phyloP scores from a whole-genome alignment of 495 filamentous ascomycete genomes.

The Tuber aestivum region DNA sequence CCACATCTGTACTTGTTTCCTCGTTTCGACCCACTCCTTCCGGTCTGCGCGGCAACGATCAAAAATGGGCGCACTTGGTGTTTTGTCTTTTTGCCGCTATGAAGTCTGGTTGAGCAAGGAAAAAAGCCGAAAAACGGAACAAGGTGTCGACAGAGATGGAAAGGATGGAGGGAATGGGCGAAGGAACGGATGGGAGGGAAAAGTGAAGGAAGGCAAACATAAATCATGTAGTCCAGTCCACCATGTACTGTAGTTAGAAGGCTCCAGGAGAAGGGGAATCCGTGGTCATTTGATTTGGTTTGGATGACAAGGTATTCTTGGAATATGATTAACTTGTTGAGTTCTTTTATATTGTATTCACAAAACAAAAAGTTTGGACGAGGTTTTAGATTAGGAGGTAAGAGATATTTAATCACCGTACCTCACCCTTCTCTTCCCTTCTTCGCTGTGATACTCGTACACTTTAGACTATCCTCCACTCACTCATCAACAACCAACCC shows the following conservation, averaged over 20 bases:
- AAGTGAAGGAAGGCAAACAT: conserved; percentile 27
- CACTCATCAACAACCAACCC: background rate
- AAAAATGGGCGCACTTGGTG: background rate
- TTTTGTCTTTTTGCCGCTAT: background rate
- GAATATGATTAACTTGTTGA: background rate
- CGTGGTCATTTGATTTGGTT: background rate
- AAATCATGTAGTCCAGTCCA: conserved; percentile 27
- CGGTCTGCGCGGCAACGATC: background rate
- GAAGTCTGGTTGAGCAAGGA: background rate
- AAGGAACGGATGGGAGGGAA: conserved; percentile 29
- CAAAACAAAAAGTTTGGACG: background rate
- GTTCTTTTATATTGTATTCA: background rate
- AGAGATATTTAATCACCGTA: background rate
- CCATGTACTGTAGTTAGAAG: background rate
- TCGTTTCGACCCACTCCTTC: background rate
- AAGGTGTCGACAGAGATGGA: conserved; percentile 3
- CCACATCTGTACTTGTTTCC: background rate
- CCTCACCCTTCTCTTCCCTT: background rate
- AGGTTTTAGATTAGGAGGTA: no score
- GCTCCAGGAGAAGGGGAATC: background rate
- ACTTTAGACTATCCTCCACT: no score
- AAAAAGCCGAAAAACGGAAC: conserved; percentile 2
- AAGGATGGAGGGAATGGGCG: conserved; percentile 16
- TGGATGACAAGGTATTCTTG: background rate
- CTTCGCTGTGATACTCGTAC: background rate